Base-by-base conservation (phyloP, 2,329 filamentous ascomycete genomes). In the Botrytis fragariae region DNA sequence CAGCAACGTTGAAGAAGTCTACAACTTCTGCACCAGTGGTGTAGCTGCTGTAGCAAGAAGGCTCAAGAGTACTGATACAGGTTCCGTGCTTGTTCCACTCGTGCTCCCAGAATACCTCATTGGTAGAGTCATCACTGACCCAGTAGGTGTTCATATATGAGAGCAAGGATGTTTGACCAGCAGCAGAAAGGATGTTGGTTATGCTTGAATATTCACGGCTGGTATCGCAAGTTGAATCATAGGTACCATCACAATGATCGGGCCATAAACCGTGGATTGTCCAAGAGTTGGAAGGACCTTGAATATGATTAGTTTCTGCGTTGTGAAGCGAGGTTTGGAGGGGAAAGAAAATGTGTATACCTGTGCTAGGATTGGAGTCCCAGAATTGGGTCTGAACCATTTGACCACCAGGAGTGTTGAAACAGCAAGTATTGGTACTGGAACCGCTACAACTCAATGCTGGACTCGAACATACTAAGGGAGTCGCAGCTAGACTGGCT, bases 321-420 rank as follows among this genome's bases (percentile, higher is more conserved):
- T 69, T 48, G 12, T 22, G n/a, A 29, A 62, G 60, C 14, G 35
- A 25, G 25, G n/a, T 32, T 54, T 2, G 29, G 59, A 54, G 29
- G 60, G 60, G 8, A 32, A 48, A 61, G 29, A 16, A 69, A 7
- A 54, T 54, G n/a, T 61, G 22, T 29, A 51, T 72, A 73, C 72
- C 72, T 6, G 89, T 87, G 1, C 86, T 83, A 1, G 91, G 91
- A 73, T 87, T 80, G 0, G 89, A 87, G 79, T 94, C 92, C 92
- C 92, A 94, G 83, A 94, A 94, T 78, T 94, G 92, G 3, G 92
- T 94, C 81, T 89, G 88, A 7, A 94, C 85, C 62, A 94, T 83
- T 75, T 92, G 88, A 12, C 92, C 92, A 6, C 91, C 89, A 0
- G 92, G 92, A 35, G 88, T 85, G 79, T 92, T 92, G 84, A 93